phyloP scores from a whole-genome alignment of 2,329 filamentous ascomycete genomes.

The Plenodomus biglobosus region DNA sequence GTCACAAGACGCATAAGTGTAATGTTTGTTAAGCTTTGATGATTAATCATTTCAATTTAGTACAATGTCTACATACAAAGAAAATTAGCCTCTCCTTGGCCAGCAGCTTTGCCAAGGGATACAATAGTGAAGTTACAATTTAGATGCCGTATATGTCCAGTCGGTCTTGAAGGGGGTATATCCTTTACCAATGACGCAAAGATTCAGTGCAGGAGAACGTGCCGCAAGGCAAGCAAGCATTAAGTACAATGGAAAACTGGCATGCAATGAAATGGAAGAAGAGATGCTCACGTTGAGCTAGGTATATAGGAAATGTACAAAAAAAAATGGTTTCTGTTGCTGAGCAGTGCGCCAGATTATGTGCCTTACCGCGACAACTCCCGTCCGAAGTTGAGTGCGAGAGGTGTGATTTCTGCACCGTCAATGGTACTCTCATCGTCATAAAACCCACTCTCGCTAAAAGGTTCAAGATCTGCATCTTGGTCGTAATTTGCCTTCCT shows the following conservation, averaged over 20 bases:
- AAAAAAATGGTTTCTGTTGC: conserved; percentile 4
- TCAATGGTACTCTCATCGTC: conserved; percentile 55
- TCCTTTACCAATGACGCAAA: not conserved
- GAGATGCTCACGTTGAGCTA: conserved; percentile 8
- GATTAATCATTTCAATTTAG: not conserved
- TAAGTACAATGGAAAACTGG: conserved; percentile 12
- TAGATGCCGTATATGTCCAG: not conserved
- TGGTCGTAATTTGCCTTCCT: conserved; percentile 60
- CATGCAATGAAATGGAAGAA: conserved; percentile 1
- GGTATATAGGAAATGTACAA: conserved; percentile 2
- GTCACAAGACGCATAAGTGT: not conserved
- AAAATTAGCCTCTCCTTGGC: not conserved
- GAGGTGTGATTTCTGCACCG: conserved; percentile 34
- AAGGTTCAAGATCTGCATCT: conserved; percentile 57
- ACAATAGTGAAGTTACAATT: not conserved
- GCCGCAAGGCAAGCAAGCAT: conserved; percentile 12
- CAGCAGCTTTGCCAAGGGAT: no score
- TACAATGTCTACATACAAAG: not conserved
- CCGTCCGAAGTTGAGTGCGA: conserved; percentile 38
- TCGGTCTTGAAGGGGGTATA: conserved; percentile 6
- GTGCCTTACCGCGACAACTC: conserved; percentile 21
- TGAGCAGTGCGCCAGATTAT: not conserved
- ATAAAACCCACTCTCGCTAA: conserved; percentile 51
- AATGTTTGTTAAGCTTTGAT: not conserved
- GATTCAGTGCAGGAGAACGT: not conserved